Conservation (phyloP, 164 flowering plant genomes). For the Saururus chinensis region DNA sequence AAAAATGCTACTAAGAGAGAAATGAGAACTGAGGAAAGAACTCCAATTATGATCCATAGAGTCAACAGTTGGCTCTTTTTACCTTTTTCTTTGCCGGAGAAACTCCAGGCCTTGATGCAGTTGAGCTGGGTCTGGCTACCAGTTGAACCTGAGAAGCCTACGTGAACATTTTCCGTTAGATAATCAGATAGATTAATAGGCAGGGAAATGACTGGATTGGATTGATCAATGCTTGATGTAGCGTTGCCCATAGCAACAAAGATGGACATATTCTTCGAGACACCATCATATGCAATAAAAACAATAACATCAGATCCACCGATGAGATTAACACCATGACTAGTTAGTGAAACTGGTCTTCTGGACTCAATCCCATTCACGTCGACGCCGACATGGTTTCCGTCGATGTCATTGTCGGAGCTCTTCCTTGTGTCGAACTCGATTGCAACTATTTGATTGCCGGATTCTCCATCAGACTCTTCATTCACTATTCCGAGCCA, state of each 20-base stretch:
- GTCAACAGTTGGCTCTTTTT: background rate
- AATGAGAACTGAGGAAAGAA: constrained; percentile 8
- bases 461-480: constrained; percentile 16
- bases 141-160: constrained; percentile 56
- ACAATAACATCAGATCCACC: constrained; percentile 10
- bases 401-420: constrained; percentile 28
- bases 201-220: constrained; percentile 11
- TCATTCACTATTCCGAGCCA: constrained; percentile 55
- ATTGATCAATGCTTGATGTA: background rate
- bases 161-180: constrained; percentile 30
- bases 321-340: constrained; percentile 17
- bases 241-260: constrained; percentile 12
- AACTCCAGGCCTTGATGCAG: constrained; percentile 38
- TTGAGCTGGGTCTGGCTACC: constrained; percentile 29
- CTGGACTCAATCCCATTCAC: constrained; percentile 28
- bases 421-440: constrained; percentile 59
- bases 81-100: constrained; percentile 16
- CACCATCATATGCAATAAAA: constrained; percentile 25
- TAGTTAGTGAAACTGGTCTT: constrained; percentile 11
- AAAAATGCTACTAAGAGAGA: background rate
- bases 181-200: constrained; percentile 22
- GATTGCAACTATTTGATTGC: constrained; percentile 32
- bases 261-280: constrained; percentile 10
- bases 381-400: constrained; percentile 46
- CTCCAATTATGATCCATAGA: constrained; percentile 23